Evolutionary conservation across 2,329 filamentous ascomycete genomes (phyloP).

Genomic region (Tolypocladium guangdongense): DNA sequence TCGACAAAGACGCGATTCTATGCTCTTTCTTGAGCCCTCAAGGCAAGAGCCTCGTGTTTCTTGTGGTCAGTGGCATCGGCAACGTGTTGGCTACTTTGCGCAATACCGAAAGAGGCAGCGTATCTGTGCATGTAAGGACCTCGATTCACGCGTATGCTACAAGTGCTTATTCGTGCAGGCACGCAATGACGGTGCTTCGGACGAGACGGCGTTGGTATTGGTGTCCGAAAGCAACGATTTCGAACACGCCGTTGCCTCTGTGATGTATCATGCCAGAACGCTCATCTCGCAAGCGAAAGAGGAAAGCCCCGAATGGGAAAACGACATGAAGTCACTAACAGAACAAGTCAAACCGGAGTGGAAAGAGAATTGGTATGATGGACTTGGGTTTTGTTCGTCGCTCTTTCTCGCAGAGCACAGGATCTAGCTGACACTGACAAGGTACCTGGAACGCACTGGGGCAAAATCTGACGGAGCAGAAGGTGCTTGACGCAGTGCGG

Average conservation of each 20-base stretch:
- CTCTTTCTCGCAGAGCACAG: not conserved
- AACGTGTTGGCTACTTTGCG: slow-evolving; percentile 61
- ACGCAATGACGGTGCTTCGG: slow-evolving; percentile 53
- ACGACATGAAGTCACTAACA: slow-evolving; percentile 33
- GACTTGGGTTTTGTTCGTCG: slow-evolving; percentile 69
- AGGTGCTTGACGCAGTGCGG: slow-evolving; percentile 65
- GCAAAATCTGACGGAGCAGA: slow-evolving; percentile 69
- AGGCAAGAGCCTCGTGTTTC: slow-evolving; percentile 65
- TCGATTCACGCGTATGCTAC: not conserved
- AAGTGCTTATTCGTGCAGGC: slow-evolving; percentile 25
- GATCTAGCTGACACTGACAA: slow-evolving; percentile 16
- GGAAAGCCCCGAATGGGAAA: slow-evolving; percentile 28
- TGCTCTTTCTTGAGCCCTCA: slow-evolving; percentile 64
- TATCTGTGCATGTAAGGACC: slow-evolving; percentile 53
- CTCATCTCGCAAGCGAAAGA: slow-evolving; percentile 28
- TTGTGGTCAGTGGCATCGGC: slow-evolving; percentile 66
- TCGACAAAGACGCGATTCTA: slow-evolving; percentile 70
- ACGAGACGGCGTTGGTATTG: slow-evolving; percentile 50
- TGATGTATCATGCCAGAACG: slow-evolving; percentile 78
- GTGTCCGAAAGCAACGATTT: slow-evolving; percentile 62
- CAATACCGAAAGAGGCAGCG: slow-evolving; percentile 50
- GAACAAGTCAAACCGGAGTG: slow-evolving; percentile 49
- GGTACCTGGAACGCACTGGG: slow-evolving; percentile 91
- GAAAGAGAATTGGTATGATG: slow-evolving; percentile 85
- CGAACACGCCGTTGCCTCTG: slow-evolving; percentile 65